These are phyloP conservation scores for Tilletiopsis washingtonensis DNA, from an alignment of 1,284 basidiomycete genomes.

Conservation along the genomic window DNA sequence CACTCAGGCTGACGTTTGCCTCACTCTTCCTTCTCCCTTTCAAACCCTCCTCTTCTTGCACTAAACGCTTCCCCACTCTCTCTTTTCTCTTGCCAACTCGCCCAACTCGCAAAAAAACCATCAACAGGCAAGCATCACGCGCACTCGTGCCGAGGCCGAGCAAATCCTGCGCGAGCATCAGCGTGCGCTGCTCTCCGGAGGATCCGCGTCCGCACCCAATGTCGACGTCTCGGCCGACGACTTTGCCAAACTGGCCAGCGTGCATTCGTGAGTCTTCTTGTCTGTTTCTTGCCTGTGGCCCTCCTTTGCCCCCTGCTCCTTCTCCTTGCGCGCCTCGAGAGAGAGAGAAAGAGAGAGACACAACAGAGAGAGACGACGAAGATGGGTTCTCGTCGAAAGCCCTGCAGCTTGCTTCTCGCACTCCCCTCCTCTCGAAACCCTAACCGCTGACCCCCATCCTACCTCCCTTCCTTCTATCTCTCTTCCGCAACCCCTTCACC, in stretches of 20 bases:
- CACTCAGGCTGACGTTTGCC: too few species aligned
- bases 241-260: constrained; percentile 36
- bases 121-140: constrained; percentile 69
- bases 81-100: neutral
- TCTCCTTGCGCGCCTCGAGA: too few species aligned
- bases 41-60: neutral
- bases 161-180: constrained; percentile 55
- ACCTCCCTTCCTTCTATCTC: neutral
- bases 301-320: too few species aligned
- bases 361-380: too few species aligned
- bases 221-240: constrained; percentile 27
- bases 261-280: constrained; percentile 28
- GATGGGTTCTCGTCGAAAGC: too few species aligned
- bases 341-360: too few species aligned
- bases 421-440: neutral
- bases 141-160: constrained; percentile 81
- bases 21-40: neutral
- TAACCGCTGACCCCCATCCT: neutral
- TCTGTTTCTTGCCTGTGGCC: too few species aligned
- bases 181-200: constrained; percentile 21
- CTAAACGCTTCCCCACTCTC: neutral
- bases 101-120: too few species aligned
- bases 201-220: too few species aligned
- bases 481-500: neutral
- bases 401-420: too few species aligned